Evolutionary conservation across 257 asterid species (phyloP).

Genomic region (Rhazya stricta): DNA sequence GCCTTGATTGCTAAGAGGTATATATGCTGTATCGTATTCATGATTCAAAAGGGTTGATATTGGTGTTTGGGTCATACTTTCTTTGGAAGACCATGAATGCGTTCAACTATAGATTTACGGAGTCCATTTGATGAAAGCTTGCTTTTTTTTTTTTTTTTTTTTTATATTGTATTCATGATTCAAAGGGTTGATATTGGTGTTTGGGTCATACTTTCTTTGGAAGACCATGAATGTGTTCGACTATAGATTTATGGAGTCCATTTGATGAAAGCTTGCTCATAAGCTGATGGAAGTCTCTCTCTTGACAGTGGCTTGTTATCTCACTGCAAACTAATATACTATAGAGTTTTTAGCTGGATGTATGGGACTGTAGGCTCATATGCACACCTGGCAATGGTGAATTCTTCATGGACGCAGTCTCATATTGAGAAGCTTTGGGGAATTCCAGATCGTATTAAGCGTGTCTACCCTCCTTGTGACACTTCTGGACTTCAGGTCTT

Average conservation of each 20-base stretch:
- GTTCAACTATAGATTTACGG: background rate
- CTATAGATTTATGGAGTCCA: background rate
- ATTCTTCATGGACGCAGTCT: conserved; percentile 91
- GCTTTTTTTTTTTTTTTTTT: too few relatives aligned
- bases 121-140: background rate
- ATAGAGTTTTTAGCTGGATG: conserved; percentile 75
- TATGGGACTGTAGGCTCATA: conserved; percentile 81
- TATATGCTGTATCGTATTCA: background rate
- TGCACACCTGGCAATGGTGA: conserved; percentile 88
- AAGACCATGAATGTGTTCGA: background rate
- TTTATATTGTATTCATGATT: background rate
- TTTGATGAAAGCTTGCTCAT: too few relatives aligned
- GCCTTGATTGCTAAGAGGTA: conserved; percentile 74
- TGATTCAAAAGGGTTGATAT: background rate
- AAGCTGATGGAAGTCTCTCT: conserved; percentile 11
- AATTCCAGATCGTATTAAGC: conserved; percentile 60
- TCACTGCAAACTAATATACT: conserved; percentile 64
- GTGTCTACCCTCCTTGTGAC: conserved; percentile 94
- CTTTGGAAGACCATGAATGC: background rate
- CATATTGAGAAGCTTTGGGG: conserved; percentile 94
- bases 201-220: background rate
- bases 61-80: background rate
- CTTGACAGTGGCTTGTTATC: conserved; percentile 60
- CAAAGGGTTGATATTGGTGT: background rate
- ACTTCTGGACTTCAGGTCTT: conserved; percentile 86